Percentiles rank a stretch among this genome's conserved stretches.
Evolutionary conservation across 129 eudicot species (phyloP).

Genomic region (Pulicaria dysenterica): DNA sequence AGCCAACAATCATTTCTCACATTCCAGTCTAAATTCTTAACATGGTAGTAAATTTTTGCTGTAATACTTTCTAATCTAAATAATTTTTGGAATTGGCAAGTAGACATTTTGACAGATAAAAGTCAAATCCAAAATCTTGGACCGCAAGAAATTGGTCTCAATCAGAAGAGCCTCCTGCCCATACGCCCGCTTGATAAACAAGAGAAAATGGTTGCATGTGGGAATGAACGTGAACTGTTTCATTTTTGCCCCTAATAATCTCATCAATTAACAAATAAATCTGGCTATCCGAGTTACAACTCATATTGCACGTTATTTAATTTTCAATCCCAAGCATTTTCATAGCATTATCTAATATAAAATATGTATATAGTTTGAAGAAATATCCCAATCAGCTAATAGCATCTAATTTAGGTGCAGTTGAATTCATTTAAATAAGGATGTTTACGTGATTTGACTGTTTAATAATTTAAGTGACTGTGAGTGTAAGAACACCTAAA

Average conservation of each 20-base stretch:
- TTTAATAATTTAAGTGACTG: no score
- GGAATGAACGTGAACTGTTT: constrained; percentile 37
- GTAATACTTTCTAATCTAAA: neutral
- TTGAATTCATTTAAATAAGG: no score
- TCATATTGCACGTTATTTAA: constrained; percentile 33
- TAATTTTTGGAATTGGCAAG: constrained; percentile 4
- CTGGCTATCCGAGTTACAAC: constrained; percentile 35
- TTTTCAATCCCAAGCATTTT: constrained; percentile 24
- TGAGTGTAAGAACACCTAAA: no score
- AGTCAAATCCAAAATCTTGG: constrained; percentile 33
- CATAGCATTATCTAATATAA: constrained; percentile 9
- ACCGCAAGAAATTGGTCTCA: constrained; percentile 11
- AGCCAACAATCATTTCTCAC: neutral
- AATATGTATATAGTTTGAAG: neutral
- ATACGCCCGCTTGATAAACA: neutral
- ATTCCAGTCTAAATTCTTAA: neutral
- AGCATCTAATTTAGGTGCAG: no score
- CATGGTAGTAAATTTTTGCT: constrained; percentile 3
- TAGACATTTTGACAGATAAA: constrained; percentile 19
- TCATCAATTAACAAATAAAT: constrained; percentile 14
- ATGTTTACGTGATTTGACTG: no score
- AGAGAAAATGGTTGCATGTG: constrained; percentile 30
- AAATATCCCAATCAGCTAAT: no score
- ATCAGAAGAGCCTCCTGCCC: neutral
- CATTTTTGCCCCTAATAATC: constrained; percentile 26